Percentiles rank a stretch among this genome's conserved stretches.
phyloP scores from a whole-genome alignment of 2,329 filamentous ascomycete species.

The Fusarium sp. region DNA sequence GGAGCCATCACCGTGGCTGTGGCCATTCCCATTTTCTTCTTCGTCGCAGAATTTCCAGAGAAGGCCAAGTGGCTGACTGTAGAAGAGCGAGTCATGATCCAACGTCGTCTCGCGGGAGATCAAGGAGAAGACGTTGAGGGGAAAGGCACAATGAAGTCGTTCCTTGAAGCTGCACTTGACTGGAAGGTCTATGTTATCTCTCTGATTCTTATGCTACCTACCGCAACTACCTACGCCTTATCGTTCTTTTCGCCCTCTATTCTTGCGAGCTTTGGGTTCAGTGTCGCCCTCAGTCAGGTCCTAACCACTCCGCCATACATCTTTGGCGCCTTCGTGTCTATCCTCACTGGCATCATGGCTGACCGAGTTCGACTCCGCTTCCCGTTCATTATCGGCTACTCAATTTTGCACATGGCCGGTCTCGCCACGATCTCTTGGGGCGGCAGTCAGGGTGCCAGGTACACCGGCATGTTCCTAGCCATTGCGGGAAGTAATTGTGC shows the following conservation, averaged over 20 bases:
- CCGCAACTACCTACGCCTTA: not conserved
- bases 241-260: not conserved
- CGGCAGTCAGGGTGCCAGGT: not conserved
- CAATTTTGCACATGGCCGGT: not conserved
- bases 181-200: constrained; percentile 1
- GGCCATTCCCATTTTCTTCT: not conserved
- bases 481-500: not conserved
- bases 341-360: not conserved
- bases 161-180: not conserved
- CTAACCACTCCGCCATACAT: not conserved
- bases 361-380: not conserved
- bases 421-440: not conserved
- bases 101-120: not conserved
- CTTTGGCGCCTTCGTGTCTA: not conserved
- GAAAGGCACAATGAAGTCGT: not conserved
- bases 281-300: not conserved
- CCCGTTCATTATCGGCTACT: not conserved
- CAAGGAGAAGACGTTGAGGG: not conserved
- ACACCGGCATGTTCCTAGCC: not conserved
- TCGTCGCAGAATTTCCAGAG: not conserved
- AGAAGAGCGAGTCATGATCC: not conserved
- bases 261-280: not conserved
- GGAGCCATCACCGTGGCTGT: not conserved
- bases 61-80: not conserved
- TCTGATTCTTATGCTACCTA: not conserved